Conservation (phyloP, 2,329 filamentous ascomycete genomes). For the Pseudocercospora crystallina region DNA sequence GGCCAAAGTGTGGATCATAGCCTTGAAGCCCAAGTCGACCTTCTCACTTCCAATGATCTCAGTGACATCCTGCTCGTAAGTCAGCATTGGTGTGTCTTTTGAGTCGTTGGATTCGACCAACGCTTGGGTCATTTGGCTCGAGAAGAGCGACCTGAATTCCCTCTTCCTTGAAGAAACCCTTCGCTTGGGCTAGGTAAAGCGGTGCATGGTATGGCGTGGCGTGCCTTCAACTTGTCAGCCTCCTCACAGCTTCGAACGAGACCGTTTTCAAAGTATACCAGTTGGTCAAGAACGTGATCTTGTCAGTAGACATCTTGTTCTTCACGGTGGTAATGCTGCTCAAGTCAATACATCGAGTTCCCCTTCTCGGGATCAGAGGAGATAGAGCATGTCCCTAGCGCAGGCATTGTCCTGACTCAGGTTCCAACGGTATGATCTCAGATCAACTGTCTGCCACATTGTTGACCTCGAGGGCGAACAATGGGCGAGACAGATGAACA, state of each 20-base stretch:
- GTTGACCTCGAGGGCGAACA: constrained; percentile 21
- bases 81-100: constrained; percentile 4
- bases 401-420: constrained; percentile 85
- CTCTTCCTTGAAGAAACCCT: constrained; percentile 72
- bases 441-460: constrained; percentile 43
- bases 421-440: constrained; percentile 79
- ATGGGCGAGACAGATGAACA: constrained; percentile 31
- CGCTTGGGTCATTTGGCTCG: constrained; percentile 74
- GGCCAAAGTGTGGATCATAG: constrained; percentile 81
- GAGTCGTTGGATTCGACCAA: constrained; percentile 39
- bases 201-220: constrained; percentile 79
- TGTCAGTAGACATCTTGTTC: constrained; percentile 69
- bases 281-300: constrained; percentile 83
- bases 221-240: constrained; percentile 56
- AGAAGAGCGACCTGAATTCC: constrained; percentile 75
- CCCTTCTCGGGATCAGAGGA: constrained; percentile 36
- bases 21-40: constrained; percentile 77
- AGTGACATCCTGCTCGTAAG: constrained; percentile 62
- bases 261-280: constrained; percentile 55
- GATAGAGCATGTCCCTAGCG: constrained; percentile 81
- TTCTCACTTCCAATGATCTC: constrained; percentile 77
- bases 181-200: constrained; percentile 72
- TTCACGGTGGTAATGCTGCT: constrained; percentile 51
- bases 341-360: constrained; percentile 47
- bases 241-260: background rate